Base-by-base conservation (phyloP, 2,329 filamentous ascomycete species). In the Sporothrix sp. region DNA sequence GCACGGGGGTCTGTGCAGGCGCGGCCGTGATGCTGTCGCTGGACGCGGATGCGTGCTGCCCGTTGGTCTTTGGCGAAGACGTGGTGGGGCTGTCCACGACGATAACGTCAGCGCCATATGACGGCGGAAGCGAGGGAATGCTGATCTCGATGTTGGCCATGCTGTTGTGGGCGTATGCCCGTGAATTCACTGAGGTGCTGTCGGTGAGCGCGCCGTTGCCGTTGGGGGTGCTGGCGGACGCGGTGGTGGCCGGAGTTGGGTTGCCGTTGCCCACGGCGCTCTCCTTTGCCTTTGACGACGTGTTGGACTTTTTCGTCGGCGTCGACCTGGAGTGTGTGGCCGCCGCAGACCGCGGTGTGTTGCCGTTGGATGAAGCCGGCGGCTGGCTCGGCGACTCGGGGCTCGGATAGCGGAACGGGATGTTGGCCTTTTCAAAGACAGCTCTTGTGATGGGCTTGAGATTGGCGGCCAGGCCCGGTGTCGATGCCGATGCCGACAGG, bases 371-470 rank as follows among this genome's bases (percentile, higher is more conserved):
- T 0, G 10, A 28, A 28, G 33, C 20, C 11, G 27, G 21, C 5
- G 40, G 49, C 16, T 48, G 28, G 20, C 40, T 50, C 3, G 65
- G 60, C 1, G 61, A 63, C 20, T 67, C 65, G 14, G 69, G 64
- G 2, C 68, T 63, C 6, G 68, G 64, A 53, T 68, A 67, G 27
- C 66, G 63, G 52, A 71, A 72, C 14, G 63, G 59, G 40, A 71
- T 59, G 11, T 66, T 60, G 5, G 69, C 68, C 50, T 65, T 69
- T 23, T 73, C 68, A 51, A 68, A 69, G 2, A 75, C 68, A 69
- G 70, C 71, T 63, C 59, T 71, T 23, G 71, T 66, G 36, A 81
- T 70, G 4, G 78, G 75, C 13, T 73, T 72, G 3, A 81, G 62
- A 9, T 67, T 66, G 18, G 71, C 65, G 33, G 66, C 60, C 14